A percentile compares a stretch with the other conserved stretches of the same genome.
phyloP scores from a whole-genome alignment of 768 basidiomycete genomes.

The Tulasnella sp. region DNA sequence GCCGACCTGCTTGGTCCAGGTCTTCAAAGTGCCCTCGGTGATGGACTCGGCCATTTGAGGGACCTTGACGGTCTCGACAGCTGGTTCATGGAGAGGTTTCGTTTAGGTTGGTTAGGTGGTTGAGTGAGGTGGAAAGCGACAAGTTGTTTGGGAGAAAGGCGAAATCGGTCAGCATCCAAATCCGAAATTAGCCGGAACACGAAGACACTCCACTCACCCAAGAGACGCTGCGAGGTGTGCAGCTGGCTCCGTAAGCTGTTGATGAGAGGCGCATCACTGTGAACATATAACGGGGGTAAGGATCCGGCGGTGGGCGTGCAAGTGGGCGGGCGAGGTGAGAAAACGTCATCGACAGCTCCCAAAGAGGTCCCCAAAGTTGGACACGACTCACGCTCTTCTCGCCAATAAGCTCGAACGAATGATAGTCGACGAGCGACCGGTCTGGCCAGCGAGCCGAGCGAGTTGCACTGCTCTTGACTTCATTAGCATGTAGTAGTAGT shows the following conservation, averaged over 20 bases:
- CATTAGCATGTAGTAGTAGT: constrained; percentile 7
- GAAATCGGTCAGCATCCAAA: not conserved
- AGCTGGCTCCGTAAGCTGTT: constrained; percentile 10
- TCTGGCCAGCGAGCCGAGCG: constrained; percentile 5
- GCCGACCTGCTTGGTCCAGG: constrained; percentile 90
- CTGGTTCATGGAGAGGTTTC: not conserved
- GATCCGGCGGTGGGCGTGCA: not conserved
- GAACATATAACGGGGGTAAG: not conserved
- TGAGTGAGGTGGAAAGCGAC: not conserved
- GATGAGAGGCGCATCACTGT: constrained; percentile 22
- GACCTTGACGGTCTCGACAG: constrained; percentile 80
- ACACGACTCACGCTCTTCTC: constrained; percentile 13
- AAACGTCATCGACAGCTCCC: constrained; percentile 22
- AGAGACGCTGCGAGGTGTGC: constrained; percentile 23
- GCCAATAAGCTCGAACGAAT: constrained; percentile 1
- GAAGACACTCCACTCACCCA: not conserved
- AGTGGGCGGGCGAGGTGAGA: not conserved
- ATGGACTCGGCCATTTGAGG: constrained; percentile 99
- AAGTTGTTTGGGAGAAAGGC: constrained; percentile 1
- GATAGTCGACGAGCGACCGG: not conserved
- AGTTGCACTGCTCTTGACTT: constrained; percentile 21
- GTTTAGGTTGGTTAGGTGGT: not conserved
- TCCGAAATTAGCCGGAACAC: not conserved
- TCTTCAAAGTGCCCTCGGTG: constrained; percentile 92
- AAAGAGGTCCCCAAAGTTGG: not conserved